Evolutionary conservation across 2,329 filamentous ascomycete genomes (phyloP).

Genomic region (Aureobasidium sp.): DNA sequence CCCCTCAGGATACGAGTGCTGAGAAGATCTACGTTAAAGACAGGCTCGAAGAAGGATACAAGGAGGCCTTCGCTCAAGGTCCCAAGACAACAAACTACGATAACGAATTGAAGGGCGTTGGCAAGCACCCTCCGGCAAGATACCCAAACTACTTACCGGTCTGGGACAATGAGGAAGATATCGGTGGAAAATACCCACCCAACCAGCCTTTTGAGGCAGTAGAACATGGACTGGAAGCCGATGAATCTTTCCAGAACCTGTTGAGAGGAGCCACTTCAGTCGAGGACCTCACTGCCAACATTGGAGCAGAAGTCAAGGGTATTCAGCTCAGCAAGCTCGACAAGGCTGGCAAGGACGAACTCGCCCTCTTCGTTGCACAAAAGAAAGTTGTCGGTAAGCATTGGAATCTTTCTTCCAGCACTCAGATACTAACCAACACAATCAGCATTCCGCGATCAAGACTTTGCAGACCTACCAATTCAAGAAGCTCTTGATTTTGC

Average conservation of each 20-base stretch:
- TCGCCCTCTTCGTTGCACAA: slow-evolving; percentile 69
- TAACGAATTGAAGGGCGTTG: slow-evolving; percentile 59
- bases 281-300: slow-evolving; percentile 66
- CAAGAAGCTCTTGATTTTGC: no score
- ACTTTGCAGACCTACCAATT: no score
- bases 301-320: slow-evolving; percentile 71
- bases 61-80: slow-evolving; percentile 49
- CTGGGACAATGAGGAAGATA: slow-evolving; percentile 28
- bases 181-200: slow-evolving; percentile 60
- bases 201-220: slow-evolving; percentile 75
- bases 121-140: slow-evolving; percentile 60
- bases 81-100: slow-evolving; percentile 53
- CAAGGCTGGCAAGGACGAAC: slow-evolving; percentile 65
- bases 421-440: slow-evolving; percentile 67
- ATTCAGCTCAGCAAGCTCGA: slow-evolving; percentile 70
- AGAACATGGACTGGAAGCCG: slow-evolving; percentile 81
- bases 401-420: slow-evolving; percentile 75
- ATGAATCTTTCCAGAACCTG: slow-evolving; percentile 74
- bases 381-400: slow-evolving; percentile 71
- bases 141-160: slow-evolving; percentile 71
- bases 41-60: slow-evolving; percentile 31
- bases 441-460: no score
- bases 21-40: slow-evolving; percentile 21
- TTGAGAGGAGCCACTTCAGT: slow-evolving; percentile 57
- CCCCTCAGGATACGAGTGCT: slow-evolving; percentile 30